Evolutionary conservation across 2,329 filamentous ascomycete species (phyloP), one percentile per base, ranked within the genome.

Genomic region (Pestalotiopsis sp.): DNA sequence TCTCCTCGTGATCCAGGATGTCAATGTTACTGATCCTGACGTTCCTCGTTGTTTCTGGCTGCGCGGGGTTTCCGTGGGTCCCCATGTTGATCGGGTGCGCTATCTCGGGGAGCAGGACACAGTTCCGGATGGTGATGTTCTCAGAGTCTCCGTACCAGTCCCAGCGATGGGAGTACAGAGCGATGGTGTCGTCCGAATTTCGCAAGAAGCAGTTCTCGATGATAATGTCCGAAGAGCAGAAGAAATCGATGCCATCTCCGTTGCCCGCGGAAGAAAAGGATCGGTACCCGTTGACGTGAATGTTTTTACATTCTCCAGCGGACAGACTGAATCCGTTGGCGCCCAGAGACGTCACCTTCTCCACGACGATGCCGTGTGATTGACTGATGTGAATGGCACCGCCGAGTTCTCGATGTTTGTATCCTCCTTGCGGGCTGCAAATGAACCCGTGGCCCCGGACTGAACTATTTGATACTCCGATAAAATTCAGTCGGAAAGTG

Each of bases 181-280:
- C 59, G 27, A 62, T 36, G 59, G 14, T 62, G 9, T 62, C 59
- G 13, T 62, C 59, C 59, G 59, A 62, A 17, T 62, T 62, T 1
- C 59, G 59, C 13, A 62, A 31, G 27, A 62, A 62, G 6, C 59
- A 62, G 31, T 62, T 36, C 31, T 62, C 59, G 2, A 62, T 36
- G 27, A 36, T 1, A 1, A 62, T 11, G 31, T 62, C 59, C 6
- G n/a, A 36, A 0, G 59, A 62, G 59, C 59, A 62, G 59, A 62
- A 62, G 59, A 62, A 62, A 17, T 62, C 59, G 31, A 62, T 36
- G 31, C 59, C 59, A 36, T 62, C 59, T 4, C 59, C 59, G 12
- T 62, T 62, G 0, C 59, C 59, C 3, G n/a, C n/a, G 0, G 59
- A 62, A 14, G 59, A 39, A 20, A 62, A 62, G 12, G 59, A 62